These are phyloP conservation scores for Paracamarosporium sp. DNA, from an alignment of 2,329 filamentous ascomycete species.

Conservation along the genomic window DNA sequence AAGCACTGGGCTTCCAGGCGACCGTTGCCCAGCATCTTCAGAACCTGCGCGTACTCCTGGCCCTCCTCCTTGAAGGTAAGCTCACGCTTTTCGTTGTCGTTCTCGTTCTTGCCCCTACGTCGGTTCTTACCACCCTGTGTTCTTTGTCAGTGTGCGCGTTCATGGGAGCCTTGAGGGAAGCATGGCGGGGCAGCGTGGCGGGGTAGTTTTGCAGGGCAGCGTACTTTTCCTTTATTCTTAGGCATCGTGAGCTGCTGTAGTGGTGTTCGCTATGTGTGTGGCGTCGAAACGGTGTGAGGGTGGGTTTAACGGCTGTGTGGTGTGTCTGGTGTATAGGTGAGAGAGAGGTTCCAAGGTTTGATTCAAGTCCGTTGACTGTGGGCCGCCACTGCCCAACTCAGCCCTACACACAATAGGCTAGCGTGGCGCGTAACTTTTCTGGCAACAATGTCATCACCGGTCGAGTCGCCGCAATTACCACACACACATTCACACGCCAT, in stretches of 20 bases:
- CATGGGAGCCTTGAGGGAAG: not conserved
- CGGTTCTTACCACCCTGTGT: constrained; percentile 93
- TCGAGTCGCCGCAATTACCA: not conserved
- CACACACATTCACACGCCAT: not conserved
- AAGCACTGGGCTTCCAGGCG: constrained; percentile 94
- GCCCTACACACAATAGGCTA: constrained; percentile 7
- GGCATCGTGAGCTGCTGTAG: constrained; percentile 70
- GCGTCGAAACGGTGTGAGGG: constrained; percentile 2
- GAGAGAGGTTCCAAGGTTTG: not conserved
- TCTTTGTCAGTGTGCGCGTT: constrained; percentile 20
- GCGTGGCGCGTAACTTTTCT: not conserved
- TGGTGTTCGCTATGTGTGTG: constrained; percentile 17
- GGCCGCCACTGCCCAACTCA: constrained; percentile 2
- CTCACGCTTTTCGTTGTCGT: constrained; percentile 97
- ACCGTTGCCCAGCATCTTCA: constrained; percentile 97
- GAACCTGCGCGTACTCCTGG: constrained; percentile 86
- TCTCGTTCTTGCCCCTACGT: constrained; percentile 96
- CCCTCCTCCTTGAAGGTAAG: constrained; percentile 99
- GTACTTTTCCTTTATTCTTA: constrained; percentile 99
- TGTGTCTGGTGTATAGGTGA: not conserved
- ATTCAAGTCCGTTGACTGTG: constrained; percentile 3
- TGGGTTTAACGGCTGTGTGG: not conserved
- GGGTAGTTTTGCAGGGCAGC: constrained; percentile 26
- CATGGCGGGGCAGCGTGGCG: constrained; percentile 33
- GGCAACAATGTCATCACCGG: not conserved